Base-by-base conservation (phyloP, 192 early-diverging fungal species). In the Thamnidium elegans region DNA sequence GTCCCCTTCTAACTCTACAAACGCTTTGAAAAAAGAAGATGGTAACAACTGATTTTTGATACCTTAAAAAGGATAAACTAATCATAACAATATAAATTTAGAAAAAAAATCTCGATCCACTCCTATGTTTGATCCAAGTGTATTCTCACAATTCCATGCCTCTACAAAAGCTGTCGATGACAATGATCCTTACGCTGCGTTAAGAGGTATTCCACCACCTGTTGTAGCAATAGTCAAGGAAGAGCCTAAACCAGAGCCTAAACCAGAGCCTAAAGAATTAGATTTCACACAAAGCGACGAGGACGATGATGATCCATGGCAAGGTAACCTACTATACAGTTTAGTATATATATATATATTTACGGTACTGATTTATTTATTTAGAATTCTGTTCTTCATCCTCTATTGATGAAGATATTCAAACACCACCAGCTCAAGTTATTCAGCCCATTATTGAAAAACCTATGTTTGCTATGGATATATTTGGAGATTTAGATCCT, bases 361-460 rank as follows among this genome's bases (percentile, higher is more conserved):
- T 19, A 7, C 1, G 13, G 1, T 20, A 51, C 9, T 23, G 23
- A 32, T 15, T 17, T 15, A 4, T 47, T 54, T 36, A 17, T 55
- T 9, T 39, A 56, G 55, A 56, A 56, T 56, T 56, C 14, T 56
- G 55, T n/a, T 56, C 55, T 19, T 56, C 55, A 19, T 56, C 55
- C n/a, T 56, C 55, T 8, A 30, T 56, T n/a, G 55, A 56, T 56
- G 55, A 56, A 39, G 55, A 56, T 11, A 56, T 36, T 56, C 31
- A 56, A 31, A 39, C 17, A 19, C 34, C 55, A 39, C 55, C 34
- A 2, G 55, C 31, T 11, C 31, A 30, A 20, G 55, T 56, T 7
- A 17, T 56, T 56, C 31, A 56, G 34, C 34, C 55, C 19, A 36
- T 30, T 19, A 9, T 39, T 8, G 34, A 39, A 39, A 56, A 39